Base-by-base conservation (phyloP, 768 basidiomycete genomes). In the Termitomyces bulborhizus region DNA sequence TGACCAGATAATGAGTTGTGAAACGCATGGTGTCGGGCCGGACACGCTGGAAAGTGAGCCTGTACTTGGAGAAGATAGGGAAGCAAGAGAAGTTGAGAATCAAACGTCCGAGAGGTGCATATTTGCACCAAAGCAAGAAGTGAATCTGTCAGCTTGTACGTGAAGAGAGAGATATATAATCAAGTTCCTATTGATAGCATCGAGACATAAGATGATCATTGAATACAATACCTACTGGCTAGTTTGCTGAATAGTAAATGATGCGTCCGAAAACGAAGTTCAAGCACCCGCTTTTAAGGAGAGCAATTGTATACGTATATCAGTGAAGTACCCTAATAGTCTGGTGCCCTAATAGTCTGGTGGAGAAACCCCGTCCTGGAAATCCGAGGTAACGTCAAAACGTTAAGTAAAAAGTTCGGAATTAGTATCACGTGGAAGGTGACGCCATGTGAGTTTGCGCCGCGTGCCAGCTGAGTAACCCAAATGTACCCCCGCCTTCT, bases 401-500 rank as follows among this genome's bases (percentile, higher is more conserved):
- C 11, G 21, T 27, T 26, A 6, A 15, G 42, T 15, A 37, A 6
- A n/a, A 31, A 34, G 11, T 9, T 46, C 24, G 37, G 46, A 32
- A 8, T 3, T 21, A 29, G 29, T 29, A 46, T 42, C 57, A 60
- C 59, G 62, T 63, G 56, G 11, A 18, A 18, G 6, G 26, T 49
- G 49, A 55, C 57, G 56, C 57, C 55, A 57, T 62, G 41, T 40
- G 39, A 13, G 4, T 55, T 32, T 29, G 16, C 43, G 37, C 39
- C 51, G 26, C 54, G 46, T 39, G 3, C 12, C 12, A 7, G 59
- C 61, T 62, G 61, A 62, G 48, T 56, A 59, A 51, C 7, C 31
- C 21, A 41, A 16, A 59, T 63, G 59, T 55, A 58, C 46, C 53
- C 57, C 13, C 59, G 57, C 13, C 52, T 62, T 53, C 62, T 55